Conservation (phyloP, 805 yeast species). For the Metschnikowia baotianmanensis region DNA sequence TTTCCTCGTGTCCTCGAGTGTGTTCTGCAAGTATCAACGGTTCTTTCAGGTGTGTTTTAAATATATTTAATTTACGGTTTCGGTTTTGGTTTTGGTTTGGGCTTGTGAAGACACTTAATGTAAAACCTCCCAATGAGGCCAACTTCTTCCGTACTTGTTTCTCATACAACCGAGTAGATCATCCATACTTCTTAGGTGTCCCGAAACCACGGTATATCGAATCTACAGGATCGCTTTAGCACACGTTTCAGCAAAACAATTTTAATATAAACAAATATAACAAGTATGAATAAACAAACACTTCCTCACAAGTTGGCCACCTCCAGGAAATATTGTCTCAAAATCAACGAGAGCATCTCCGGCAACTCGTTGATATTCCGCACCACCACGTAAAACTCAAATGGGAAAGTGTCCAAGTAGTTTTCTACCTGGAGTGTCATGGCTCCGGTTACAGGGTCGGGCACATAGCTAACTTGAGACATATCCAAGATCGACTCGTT, state of each 20-base stretch:
- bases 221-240: background rate
- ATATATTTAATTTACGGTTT: too few relatives aligned
- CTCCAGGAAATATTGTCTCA: conserved; percentile 90
- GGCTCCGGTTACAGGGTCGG: conserved; percentile 61
- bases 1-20: too few relatives aligned
- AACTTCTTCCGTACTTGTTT: too few relatives aligned
- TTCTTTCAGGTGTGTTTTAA: too few relatives aligned
- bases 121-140: too few relatives aligned
- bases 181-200: too few relatives aligned
- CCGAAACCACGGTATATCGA: too few relatives aligned
- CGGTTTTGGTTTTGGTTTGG: too few relatives aligned
- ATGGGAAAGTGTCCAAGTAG: conserved; percentile 92
- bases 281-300: too few relatives aligned
- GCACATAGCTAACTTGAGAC: conserved; percentile 85
- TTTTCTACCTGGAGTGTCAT: conserved; percentile 73
- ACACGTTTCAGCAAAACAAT: background rate
- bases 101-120: too few relatives aligned
- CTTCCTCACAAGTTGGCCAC: conserved; percentile 25
- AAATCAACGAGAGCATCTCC: conserved; percentile 80
- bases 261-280: background rate
- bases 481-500: conserved; percentile 88
- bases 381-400: conserved; percentile 94
- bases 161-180: too few relatives aligned
- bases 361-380: conserved; percentile 87
- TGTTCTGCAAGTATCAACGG: too few relatives aligned